Percentiles rank a stretch among this genome's conserved stretches.
Evolutionary conservation across 495 filamentous ascomycete species (phyloP).

Genomic region (Tricharina praecox): DNA sequence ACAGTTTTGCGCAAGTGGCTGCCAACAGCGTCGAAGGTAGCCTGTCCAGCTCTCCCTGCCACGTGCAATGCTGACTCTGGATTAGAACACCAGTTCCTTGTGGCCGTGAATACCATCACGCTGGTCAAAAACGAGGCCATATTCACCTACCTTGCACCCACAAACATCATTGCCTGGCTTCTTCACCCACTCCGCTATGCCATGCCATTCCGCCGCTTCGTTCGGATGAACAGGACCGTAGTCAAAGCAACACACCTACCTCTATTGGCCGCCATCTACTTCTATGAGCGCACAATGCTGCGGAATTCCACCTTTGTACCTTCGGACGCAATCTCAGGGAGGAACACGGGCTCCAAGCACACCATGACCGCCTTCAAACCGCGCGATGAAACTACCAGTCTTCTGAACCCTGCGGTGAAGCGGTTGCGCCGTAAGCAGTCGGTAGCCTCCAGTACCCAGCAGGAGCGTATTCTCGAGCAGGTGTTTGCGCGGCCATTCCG

Average conservation of each 20-base stretch:
- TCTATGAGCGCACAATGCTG: conserved; percentile 68
- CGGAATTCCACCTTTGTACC: conserved; percentile 53
- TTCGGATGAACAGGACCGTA: conserved; percentile 63
- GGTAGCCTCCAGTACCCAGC: conserved; percentile 35
- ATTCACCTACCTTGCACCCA: conserved; percentile 79
- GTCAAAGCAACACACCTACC: conserved; percentile 86
- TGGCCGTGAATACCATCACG: conserved; percentile 84
- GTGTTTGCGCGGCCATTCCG: conserved; percentile 56
- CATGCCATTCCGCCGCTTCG: conserved; percentile 61
- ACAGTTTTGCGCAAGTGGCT: conserved; percentile 84
- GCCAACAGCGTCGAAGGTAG: conserved; percentile 66
- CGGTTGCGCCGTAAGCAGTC: conserved; percentile 24
- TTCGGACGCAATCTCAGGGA: conserved; percentile 45
- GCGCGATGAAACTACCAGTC: background rate
- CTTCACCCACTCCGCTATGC: conserved; percentile 61
- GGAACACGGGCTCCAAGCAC: background rate
- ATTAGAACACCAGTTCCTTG: conserved; percentile 42
- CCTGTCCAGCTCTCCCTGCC: no score
- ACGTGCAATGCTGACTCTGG: background rate
- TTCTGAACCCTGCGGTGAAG: background rate
- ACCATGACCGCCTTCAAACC: conserved; percentile 2
- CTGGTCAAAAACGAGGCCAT: conserved; percentile 92
- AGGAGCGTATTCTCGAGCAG: conserved; percentile 80
- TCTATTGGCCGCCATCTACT: conserved; percentile 63
- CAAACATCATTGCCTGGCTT: conserved; percentile 76